Base-by-base conservation (phyloP, 495 filamentous ascomycete genomes). In the Xylaria flabelliformis region DNA sequence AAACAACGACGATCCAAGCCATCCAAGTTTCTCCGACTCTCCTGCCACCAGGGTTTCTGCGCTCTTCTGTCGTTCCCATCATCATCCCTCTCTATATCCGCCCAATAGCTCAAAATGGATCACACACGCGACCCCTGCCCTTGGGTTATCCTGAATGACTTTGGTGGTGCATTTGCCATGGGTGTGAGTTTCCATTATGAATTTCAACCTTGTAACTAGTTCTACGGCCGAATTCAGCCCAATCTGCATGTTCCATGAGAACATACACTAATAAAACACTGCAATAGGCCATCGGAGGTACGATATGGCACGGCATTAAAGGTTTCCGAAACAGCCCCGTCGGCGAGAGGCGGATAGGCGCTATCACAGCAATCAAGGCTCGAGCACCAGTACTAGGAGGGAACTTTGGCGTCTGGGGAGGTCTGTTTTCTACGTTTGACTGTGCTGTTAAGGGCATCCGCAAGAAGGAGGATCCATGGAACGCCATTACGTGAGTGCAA, bases 381-480 rank as follows among this genome's bases (percentile, higher is more conserved):
- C 91, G 96, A 72, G 97, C 96, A 41, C 96, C 96, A 2, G 95
- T 98, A 59, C 88, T 98, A 64, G 96, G 95, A 72, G 96, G 96
- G 73, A 99, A 99, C 86, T 99, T 99, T 74, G 96, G 95, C 74
- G 92, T 95, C 42, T 99, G 95, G 95, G 97, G 96, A 77, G 96
- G 96, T 73, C 78, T 98, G 53, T 98, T 99, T 84, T 92, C 89
- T 71, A 95, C 93, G 50, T 98, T 92, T 79, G 96, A 99, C 83
- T 99, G 96, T 85, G 93, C 94, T n/a, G 92, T 99, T 32, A 98
- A 98, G 86, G 95, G 95, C 56, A 84, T 97, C 48, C 85, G 96
- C 73, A 92, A 96, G 84, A 98, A 97, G 90, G 95, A 99, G 80
- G 95, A 98, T 80, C 94, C 96, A 42, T 98, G 92, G 84, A 98